Evolutionary conservation across 1,284 basidiomycete genomes (phyloP).

Genomic region (Wolfiporia cocos): DNA sequence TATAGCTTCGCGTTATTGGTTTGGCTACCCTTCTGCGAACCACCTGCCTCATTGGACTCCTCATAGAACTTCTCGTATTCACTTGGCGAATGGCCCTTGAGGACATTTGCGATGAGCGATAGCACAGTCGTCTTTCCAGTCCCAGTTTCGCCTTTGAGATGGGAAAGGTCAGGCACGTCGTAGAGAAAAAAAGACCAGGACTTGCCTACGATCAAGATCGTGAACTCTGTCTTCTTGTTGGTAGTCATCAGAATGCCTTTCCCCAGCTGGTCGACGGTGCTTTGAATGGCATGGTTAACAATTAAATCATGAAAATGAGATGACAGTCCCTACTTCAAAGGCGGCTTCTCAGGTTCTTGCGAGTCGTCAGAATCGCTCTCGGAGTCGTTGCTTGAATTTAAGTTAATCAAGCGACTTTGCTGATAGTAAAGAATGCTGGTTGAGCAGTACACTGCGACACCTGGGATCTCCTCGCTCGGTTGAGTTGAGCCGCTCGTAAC

Average conservation of each 20-base stretch:
- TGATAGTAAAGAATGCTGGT: no score
- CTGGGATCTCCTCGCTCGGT: no score
- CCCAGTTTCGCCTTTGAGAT: background rate
- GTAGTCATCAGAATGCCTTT: background rate
- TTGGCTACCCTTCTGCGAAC: background rate
- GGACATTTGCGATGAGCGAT: background rate
- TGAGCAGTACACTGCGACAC: no score
- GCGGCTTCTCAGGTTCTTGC: no score
- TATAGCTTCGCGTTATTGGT: background rate
- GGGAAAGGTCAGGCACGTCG: background rate
- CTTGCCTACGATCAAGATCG: background rate
- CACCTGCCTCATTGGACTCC: background rate
- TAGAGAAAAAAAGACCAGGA: no score
- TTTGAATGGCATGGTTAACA: no score
- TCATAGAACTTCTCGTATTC: background rate
- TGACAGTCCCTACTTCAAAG: no score
- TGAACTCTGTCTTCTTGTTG: background rate
- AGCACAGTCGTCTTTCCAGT: background rate
- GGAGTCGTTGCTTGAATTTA: no score
- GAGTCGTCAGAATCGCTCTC: no score
- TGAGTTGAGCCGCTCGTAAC: no score
- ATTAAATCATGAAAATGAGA: no score
- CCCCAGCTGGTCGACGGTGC: background rate
- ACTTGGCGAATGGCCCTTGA: background rate
- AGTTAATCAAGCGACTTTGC: no score